These are phyloP conservation scores for Pythium diclinum DNA, from an alignment of 352 stramenopile genomes.

Conservation along the genomic window DNA sequence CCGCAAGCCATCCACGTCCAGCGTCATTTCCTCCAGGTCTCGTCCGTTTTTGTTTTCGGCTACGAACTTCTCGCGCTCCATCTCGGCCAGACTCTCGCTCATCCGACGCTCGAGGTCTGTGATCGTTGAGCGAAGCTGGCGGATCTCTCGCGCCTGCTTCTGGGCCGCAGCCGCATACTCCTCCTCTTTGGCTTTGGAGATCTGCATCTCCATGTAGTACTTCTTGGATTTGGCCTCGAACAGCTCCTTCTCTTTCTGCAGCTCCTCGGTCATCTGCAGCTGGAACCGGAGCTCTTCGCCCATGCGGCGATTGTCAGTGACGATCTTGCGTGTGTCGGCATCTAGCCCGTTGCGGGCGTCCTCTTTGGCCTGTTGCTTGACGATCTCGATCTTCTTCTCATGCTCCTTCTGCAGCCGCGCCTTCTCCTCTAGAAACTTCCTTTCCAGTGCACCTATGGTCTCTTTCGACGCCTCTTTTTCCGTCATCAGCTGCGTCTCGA, in stretches of 20 bases:
- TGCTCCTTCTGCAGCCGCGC: conserved; percentile 77
- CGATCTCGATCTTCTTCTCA: conserved; percentile 81
- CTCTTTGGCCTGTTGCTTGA: conserved; percentile 85
- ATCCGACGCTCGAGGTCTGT: conserved; percentile 78
- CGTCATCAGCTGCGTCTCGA: conserved; percentile 58
- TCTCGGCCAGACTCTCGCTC: conserved; percentile 53
- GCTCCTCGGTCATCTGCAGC: conserved; percentile 86
- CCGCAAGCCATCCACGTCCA: conserved; percentile 85
- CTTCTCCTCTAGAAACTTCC: conserved; percentile 90
- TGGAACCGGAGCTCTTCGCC: conserved; percentile 92
- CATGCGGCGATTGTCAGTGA: conserved; percentile 91
- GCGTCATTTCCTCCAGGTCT: conserved; percentile 77
- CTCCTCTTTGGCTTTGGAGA: conserved; percentile 82
- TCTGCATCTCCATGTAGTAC: conserved; percentile 65
- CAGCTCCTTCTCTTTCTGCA: conserved; percentile 77
- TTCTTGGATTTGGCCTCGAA: conserved; percentile 60
- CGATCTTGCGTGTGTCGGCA: conserved; percentile 89
- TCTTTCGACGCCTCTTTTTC: conserved; percentile 55
- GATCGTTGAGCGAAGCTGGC: conserved; percentile 65
- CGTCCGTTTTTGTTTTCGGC: conserved; percentile 44
- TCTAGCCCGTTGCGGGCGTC: conserved; percentile 90
- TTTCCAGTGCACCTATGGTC: conserved; percentile 62
- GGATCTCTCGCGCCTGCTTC: conserved; percentile 69
- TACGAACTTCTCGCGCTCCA: conserved; percentile 65
- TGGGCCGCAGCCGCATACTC: conserved; percentile 85